Evolutionary conservation across 116 monocot species (phyloP), one percentile per base, ranked within the genome.

Genomic region (Zostera marina): DNA sequence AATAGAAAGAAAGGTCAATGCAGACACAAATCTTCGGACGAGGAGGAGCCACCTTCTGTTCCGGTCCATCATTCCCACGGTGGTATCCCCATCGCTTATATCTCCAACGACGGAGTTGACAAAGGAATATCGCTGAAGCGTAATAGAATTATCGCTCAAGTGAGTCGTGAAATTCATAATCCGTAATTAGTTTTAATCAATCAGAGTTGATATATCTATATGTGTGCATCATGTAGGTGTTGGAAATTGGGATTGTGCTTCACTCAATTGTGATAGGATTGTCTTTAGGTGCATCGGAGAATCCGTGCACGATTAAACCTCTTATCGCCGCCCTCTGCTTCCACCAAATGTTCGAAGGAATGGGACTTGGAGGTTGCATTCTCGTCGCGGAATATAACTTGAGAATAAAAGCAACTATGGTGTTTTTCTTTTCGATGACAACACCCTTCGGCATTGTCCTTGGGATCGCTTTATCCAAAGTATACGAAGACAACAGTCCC

Each of bases 121-220:
- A 38, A 44, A 19, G 22, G 22, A 41, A 23, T 47, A n/a, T 2
- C 59, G n/a, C 42, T 82, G 12, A 51, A 45, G 2, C 53, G 83
- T 22, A 70, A 83, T 19, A 65, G 75, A 10, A 64, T 78, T 25
- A 70, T 78, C 41, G 78, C 73, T 21, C 83, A 83, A 72, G 83
- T 77, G 19, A 1, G n/a, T 40, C n/a, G n/a, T n/a, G n/a, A n/a
- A n/a, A 8, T 32, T 6, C 4, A 4, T 17, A 0, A 0, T 11
- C 26, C 32, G 9, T 11, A 47, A 6, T 46, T 2, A 46, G 11
- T 46, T 12, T 2, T 22, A 21, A 8, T 11, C 38, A 38, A 52
- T 7, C 22, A 53, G 21, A 22, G 21, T 24, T 21, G 22, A 58
- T 5, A 7, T 39, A 13, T 17, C 39, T 41, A 12, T 32, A 11